phyloP scores from a whole-genome alignment of 768 basidiomycete genomes.

The Asterophora parasitica region DNA sequence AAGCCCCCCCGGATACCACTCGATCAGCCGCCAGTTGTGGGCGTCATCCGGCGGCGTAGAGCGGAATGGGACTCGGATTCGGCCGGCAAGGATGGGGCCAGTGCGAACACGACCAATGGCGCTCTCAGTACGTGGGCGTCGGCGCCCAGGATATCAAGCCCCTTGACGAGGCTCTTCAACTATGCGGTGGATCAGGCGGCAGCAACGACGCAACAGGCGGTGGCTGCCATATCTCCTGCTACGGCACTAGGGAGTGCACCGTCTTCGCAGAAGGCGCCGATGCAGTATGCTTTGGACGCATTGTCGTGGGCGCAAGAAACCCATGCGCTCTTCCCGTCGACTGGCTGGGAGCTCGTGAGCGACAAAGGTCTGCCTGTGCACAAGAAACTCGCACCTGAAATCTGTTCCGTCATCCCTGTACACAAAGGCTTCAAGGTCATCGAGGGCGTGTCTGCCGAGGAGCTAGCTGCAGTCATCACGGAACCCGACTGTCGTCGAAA shows the following conservation, averaged over 20 bases:
- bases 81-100: conserved; percentile 21
- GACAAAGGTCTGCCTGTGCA: conserved; percentile 76
- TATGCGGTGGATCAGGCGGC: conserved; percentile 72
- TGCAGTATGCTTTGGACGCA: conserved; percentile 80
- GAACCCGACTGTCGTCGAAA: conserved; percentile 67
- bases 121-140: conserved; percentile 41
- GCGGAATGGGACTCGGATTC: conserved; percentile 68
- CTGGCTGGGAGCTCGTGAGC: conserved; percentile 73
- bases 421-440: conserved; percentile 89
- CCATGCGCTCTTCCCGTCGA: conserved; percentile 47
- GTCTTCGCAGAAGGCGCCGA: conserved; percentile 58
- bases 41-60: conserved; percentile 60
- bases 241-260: conserved; percentile 38
- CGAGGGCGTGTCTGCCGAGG: conserved; percentile 90
- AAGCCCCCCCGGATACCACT: conserved; percentile 85
- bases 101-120: conserved; percentile 15
- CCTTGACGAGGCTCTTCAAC: conserved; percentile 68
- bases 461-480: conserved; percentile 69
- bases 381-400: conserved; percentile 67
- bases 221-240: conserved; percentile 68
- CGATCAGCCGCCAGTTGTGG: conserved; percentile 85
- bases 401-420: conserved; percentile 78
- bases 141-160: conserved; percentile 63
- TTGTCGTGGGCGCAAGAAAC: conserved; percentile 75
- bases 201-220: conserved; percentile 69